These are phyloP conservation scores for Salinomyces thailandicus DNA, from an alignment of 2,329 filamentous ascomycete species.

Conservation along the genomic window DNA sequence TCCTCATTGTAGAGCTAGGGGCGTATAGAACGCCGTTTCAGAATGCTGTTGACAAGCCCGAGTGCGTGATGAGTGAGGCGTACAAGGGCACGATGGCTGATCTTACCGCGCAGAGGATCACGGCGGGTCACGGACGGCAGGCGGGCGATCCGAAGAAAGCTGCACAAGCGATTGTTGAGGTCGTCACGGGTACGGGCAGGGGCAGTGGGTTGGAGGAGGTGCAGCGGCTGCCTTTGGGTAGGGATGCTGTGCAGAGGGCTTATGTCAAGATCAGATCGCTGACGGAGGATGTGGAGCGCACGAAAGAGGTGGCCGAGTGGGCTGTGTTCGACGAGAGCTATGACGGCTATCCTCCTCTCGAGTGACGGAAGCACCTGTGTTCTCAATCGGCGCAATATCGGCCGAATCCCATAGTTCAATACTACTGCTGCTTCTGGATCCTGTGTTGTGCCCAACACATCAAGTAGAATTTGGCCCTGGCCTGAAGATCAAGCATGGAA, in stretches of 20 bases:
- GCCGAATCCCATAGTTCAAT: no score
- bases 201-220: slow-evolving; percentile 19
- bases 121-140: slow-evolving; percentile 17
- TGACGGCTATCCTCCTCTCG: slow-evolving; percentile 8
- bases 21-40: slow-evolving; percentile 34
- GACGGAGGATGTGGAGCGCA: slow-evolving; percentile 5
- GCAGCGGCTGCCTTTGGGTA: slow-evolving; percentile 30
- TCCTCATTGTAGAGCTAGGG: slow-evolving; percentile 35
- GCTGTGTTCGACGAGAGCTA: slow-evolving; percentile 5
- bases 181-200: slow-evolving; percentile 26
- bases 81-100: slow-evolving; percentile 6
- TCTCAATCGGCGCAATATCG: no score
- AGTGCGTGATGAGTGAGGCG: slow-evolving; percentile 9
- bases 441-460: no score
- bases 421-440: no score
- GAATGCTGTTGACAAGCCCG: slow-evolving; percentile 8
- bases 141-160: slow-evolving; percentile 28
- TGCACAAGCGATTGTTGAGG: slow-evolving; percentile 30
- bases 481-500: no score
- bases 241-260: slow-evolving; percentile 24
- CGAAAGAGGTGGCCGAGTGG: slow-evolving; percentile 6
- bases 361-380: no score
- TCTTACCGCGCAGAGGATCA: slow-evolving; percentile 5
- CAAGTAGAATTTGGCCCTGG: no score
- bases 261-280: slow-evolving; percentile 9